phyloP scores from a whole-genome alignment of 257 asterid genomes.

The Solanum chmielewskii region DNA sequence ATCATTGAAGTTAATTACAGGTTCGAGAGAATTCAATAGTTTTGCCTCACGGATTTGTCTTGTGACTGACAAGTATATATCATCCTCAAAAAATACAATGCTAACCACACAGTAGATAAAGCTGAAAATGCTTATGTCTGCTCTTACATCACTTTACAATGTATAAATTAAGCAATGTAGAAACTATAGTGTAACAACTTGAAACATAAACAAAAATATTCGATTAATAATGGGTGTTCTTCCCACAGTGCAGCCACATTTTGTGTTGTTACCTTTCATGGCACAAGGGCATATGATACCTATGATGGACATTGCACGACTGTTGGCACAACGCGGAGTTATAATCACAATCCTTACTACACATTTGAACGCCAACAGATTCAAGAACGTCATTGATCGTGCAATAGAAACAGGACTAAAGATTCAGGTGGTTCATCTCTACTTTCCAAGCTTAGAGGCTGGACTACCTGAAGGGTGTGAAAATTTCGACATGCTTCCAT shows the following conservation, averaged over 20 bases:
- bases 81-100: neutral
- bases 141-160: neutral
- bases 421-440: slow-evolving; percentile 1
- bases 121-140: neutral
- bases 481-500: slow-evolving; percentile 12
- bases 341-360: slow-evolving; percentile 2
- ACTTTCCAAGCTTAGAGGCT: slow-evolving; percentile 8
- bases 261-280: slow-evolving; percentile 16
- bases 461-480: slow-evolving; percentile 18
- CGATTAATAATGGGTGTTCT: neutral
- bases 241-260: slow-evolving; percentile 1
- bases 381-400: neutral
- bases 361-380: slow-evolving; percentile 8
- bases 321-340: neutral
- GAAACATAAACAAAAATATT: neutral
- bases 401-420: neutral
- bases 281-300: slow-evolving; percentile 16
- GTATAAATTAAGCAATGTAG: neutral
- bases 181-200: neutral
- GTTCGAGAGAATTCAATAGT: neutral
- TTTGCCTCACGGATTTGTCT: neutral
- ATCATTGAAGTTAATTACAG: neutral
- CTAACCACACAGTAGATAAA: neutral
- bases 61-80: neutral
- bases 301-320: slow-evolving; percentile 9